Evolutionary conservation across 495 filamentous ascomycete genomes (phyloP), one percentile per base, ranked within the genome.

Genomic region (Hyaloscypha finlandica): DNA sequence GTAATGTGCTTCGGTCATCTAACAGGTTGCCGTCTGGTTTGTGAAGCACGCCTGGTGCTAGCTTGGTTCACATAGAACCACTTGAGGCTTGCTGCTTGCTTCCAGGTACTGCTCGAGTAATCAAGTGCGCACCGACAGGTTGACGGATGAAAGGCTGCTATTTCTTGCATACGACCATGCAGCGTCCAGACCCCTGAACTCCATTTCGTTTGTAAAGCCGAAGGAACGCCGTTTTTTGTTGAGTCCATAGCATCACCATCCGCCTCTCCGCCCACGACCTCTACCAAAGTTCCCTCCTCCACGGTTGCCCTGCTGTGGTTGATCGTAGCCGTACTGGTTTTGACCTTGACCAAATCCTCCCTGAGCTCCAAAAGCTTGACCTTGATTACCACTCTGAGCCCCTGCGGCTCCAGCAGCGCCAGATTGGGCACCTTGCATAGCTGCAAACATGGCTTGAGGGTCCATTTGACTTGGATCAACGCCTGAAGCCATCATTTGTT

Each of bases 391-490:
- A 61, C 71, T 52, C 61, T 74, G 71, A 33, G 71, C 64, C 33
- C 57, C 64, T 30, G 77, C 73, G 30, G 79, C 74, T 14, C 71
- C 77, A 5, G 77, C 75, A 4, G 75, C 73, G 20, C 73, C 77
- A 25, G 67, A 74, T 33, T 79, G 79, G 35, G 73, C 76, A 61
- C 75, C 72, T 65, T 80, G 79, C 81, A 82, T 82, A 32, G 74
- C 77, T 0, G 77, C 76, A 72, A 77, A 86, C 85, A 85, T 86
- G 66, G 75, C 79, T 31, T 73, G 73, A 32, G 85, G 86, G 69
- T 92, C 90, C 88, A 96, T 92, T 73, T 92, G 85, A 22, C 83
- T 85, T 11, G 89, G 89, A 76, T 97, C 92, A 75, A 95, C 84
- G n/a, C 93, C 92, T 37, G 85, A 84, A 20, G 87, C 83, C 82